phyloP scores from a whole-genome alignment of 441 rosid species.

The Rhodomyrtus psidioides region DNA sequence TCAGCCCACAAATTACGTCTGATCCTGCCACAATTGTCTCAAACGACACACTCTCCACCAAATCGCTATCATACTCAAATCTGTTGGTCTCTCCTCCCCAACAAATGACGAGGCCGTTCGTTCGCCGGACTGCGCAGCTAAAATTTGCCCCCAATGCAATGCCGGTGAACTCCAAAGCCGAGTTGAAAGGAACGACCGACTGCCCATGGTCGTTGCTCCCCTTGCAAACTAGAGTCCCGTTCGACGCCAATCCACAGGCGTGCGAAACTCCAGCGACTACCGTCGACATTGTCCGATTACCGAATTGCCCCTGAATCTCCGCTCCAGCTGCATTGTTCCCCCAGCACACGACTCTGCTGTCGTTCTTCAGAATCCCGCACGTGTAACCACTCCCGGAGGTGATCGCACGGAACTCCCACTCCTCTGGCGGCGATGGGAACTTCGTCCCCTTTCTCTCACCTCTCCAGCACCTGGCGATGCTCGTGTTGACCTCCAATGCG shows the following conservation, averaged over 20 bases:
- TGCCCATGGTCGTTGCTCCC: conserved; percentile 52
- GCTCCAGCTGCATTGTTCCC: conserved; percentile 23
- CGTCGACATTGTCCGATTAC: conserved; percentile 39
- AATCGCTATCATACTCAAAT: conserved; percentile 18
- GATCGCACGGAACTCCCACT: conserved; percentile 18
- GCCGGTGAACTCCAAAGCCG: conserved; percentile 22
- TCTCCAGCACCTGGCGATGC: conserved; percentile 62
- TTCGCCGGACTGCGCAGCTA: conserved; percentile 48
- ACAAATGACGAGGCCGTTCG: conserved; percentile 48
- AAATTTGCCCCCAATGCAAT: conserved; percentile 49
- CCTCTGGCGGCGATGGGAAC: conserved; percentile 19
- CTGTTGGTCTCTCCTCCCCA: conserved; percentile 53
- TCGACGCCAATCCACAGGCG: conserved; percentile 54
- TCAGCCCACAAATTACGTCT: conserved; percentile 63
- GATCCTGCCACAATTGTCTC: conserved; percentile 65
- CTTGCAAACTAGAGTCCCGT: conserved; percentile 44
- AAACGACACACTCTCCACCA: conserved; percentile 25
- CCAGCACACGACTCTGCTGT: conserved; percentile 47
- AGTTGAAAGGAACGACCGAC: conserved; percentile 30
- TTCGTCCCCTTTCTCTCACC: neutral
- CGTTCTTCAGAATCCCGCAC: conserved; percentile 47
- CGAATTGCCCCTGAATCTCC: conserved; percentile 20
- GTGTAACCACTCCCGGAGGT: conserved; percentile 67
- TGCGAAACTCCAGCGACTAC: conserved; percentile 59
- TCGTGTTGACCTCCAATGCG: conserved; percentile 30